Percentiles rank a stretch among this genome's conserved stretches.
Conservation (phyloP, 1,284 basidiomycete genomes). For the Xerocomus minutiporus region DNA sequence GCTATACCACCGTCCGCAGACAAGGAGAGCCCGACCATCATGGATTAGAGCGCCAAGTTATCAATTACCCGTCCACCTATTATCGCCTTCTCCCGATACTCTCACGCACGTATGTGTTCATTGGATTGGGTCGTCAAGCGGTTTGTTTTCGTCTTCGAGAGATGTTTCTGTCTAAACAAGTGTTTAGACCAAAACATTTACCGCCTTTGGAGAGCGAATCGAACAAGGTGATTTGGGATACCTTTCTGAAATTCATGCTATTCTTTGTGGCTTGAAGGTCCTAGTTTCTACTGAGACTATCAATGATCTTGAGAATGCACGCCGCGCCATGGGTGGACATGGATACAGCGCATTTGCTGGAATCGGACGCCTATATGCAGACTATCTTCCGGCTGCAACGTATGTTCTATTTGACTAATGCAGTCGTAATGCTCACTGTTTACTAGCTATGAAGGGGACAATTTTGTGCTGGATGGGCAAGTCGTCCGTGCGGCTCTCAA, state of each 20-base stretch:
- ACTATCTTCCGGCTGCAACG: constrained; percentile 64
- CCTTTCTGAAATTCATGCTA: constrained; percentile 69
- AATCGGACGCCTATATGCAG: constrained; percentile 60
- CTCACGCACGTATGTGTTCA: constrained; percentile 68
- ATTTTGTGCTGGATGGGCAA: constrained; percentile 71
- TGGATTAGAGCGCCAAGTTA: constrained; percentile 61
- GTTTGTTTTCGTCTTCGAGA: constrained; percentile 34
- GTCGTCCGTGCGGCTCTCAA: constrained; percentile 69
- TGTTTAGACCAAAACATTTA: constrained; percentile 46
- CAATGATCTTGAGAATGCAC: constrained; percentile 62
- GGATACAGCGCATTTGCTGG: constrained; percentile 71
- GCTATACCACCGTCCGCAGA: constrained; percentile 70
- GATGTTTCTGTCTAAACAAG: neutral
- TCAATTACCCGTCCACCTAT: constrained; percentile 67
- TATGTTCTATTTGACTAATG: constrained; percentile 29
- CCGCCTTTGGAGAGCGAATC: constrained; percentile 46
- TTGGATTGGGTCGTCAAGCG: constrained; percentile 58
- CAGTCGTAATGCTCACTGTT: constrained; percentile 1
- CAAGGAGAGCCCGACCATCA: constrained; percentile 54
- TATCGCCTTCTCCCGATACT: constrained; percentile 68
- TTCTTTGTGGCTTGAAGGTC: constrained; percentile 67
- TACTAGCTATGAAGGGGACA: constrained; percentile 69
- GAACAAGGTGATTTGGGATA: constrained; percentile 53
- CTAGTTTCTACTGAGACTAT: constrained; percentile 52
- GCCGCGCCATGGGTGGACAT: constrained; percentile 74